phyloP scores from a whole-genome alignment of 2,329 filamentous ascomycete species.

The Ceratocystis destructans region DNA sequence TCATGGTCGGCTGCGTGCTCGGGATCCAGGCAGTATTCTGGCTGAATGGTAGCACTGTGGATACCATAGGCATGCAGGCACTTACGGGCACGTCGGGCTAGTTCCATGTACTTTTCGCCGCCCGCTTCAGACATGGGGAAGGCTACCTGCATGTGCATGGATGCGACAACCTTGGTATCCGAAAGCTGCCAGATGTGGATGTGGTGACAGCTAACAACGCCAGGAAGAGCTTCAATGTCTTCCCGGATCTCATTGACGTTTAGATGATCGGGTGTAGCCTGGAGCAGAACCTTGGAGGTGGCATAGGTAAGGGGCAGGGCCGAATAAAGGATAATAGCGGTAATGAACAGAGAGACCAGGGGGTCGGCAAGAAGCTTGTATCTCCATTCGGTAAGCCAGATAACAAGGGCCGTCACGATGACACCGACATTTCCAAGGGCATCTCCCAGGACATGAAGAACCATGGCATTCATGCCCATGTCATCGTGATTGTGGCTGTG shows the following conservation, averaged over 20 bases:
- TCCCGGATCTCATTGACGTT: conserved; percentile 80
- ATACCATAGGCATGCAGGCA: conserved; percentile 94
- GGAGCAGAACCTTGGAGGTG: conserved; percentile 76
- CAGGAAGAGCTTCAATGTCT: conserved; percentile 73
- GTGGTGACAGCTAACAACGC: conserved; percentile 84
- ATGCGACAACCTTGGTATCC: conserved; percentile 86
- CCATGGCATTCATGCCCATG: conserved; percentile 86
- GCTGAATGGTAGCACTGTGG: conserved; percentile 93
- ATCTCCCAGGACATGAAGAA: conserved; percentile 66
- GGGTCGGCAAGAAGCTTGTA: conserved; percentile 85
- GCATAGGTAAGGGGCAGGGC: conserved; percentile 67
- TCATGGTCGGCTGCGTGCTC: conserved; percentile 31
- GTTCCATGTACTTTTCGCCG: conserved; percentile 72
- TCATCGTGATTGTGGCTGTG: conserved; percentile 71
- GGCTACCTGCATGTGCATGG: conserved; percentile 80
- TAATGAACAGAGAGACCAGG: conserved; percentile 85
- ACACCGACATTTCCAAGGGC: conserved; percentile 78
- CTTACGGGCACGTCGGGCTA: conserved; percentile 67
- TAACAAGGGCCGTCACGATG: conserved; percentile 68
- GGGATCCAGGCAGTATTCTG: conserved; percentile 58
- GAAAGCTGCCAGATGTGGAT: conserved; percentile 96
- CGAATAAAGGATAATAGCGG: conserved; percentile 58
- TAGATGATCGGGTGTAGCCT: conserved; percentile 83
- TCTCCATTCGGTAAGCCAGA: conserved; percentile 75
- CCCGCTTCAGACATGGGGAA: conserved; percentile 79